phyloP scores from a whole-genome alignment of 2,329 filamentous ascomycete genomes.

The Seiridium cupressi region DNA sequence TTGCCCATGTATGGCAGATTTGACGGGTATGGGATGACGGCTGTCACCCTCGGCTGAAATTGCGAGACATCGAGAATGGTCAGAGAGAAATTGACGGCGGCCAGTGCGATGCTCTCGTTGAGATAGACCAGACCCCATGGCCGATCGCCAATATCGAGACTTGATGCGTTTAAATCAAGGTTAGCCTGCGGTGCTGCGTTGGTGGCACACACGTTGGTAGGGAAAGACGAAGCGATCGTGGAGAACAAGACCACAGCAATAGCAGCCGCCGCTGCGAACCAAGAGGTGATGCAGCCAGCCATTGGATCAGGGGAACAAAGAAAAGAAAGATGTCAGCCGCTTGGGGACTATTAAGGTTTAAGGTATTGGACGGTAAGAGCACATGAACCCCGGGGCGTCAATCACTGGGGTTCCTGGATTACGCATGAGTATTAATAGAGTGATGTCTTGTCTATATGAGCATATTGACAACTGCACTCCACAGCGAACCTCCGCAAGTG shows the following conservation, averaged over 20 bases:
- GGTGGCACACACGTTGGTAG: constrained; percentile 5
- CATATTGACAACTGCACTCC: background rate
- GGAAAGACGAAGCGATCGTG: background rate
- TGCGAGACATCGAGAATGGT: background rate
- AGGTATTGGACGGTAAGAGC: too few species aligned
- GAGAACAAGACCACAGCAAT: background rate
- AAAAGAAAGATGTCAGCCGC: too few species aligned
- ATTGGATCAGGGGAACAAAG: background rate
- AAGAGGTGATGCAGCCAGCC: background rate
- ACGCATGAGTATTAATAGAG: background rate
- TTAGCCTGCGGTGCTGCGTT: background rate
- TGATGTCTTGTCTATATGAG: background rate
- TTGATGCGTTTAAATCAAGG: background rate
- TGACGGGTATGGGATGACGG: background rate
- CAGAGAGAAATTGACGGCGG: constrained; percentile 4
- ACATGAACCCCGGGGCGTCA: background rate
- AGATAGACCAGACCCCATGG: constrained; percentile 2
- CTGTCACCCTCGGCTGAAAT: background rate
- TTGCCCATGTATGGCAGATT: background rate
- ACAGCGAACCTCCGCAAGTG: background rate
- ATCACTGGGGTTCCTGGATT: background rate
- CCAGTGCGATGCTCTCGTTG: constrained; percentile 1
- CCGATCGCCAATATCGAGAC: background rate
- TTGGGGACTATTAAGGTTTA: too few species aligned
- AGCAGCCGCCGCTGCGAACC: background rate